These are phyloP conservation scores for Metschnikowia proteae DNA, from an alignment of 805 yeast species.

Conservation along the genomic window DNA sequence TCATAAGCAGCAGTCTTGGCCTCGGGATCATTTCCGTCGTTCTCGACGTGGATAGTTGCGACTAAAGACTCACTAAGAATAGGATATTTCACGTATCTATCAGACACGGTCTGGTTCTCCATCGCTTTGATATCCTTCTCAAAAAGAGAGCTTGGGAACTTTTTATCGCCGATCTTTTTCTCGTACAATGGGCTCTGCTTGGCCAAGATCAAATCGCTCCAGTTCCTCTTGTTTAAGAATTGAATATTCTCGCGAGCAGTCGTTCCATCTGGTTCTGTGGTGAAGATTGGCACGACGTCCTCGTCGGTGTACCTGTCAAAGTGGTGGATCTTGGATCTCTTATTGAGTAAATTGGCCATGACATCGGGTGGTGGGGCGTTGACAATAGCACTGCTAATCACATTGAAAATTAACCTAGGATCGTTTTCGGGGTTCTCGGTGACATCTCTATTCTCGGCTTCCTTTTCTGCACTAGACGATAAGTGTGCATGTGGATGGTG, in stretches of 20 bases:
- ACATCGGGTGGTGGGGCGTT: conserved; percentile 91
- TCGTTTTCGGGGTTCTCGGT: conserved; percentile 58
- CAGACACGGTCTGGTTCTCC: conserved; percentile 14
- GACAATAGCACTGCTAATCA: conserved; percentile 85
- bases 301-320: conserved; percentile 67
- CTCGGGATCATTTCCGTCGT: conserved; percentile 43
- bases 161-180: conserved; percentile 18
- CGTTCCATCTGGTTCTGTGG: conserved; percentile 52
- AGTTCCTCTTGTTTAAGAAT: conserved; percentile 66
- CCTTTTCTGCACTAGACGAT: conserved; percentile 26
- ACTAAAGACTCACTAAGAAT: conserved; percentile 55
- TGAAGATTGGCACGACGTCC: conserved; percentile 73
- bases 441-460: conserved; percentile 38
- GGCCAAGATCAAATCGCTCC: conserved; percentile 63
- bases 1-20: conserved; percentile 65
- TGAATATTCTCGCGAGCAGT: conserved; percentile 41
- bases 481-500: conserved; percentile 37
- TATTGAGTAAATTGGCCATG: conserved; percentile 71
- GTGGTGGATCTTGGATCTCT: conserved; percentile 64
- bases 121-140: conserved; percentile 13
- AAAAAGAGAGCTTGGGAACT: conserved; percentile 43
- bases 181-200: conserved; percentile 28
- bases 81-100: conserved; percentile 48
- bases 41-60: conserved; percentile 72
- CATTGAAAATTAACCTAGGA: conserved; percentile 73